These are phyloP conservation scores for Cercospora sp. DNA, from an alignment of 2,329 filamentous ascomycete genomes.

Conservation along the genomic window DNA sequence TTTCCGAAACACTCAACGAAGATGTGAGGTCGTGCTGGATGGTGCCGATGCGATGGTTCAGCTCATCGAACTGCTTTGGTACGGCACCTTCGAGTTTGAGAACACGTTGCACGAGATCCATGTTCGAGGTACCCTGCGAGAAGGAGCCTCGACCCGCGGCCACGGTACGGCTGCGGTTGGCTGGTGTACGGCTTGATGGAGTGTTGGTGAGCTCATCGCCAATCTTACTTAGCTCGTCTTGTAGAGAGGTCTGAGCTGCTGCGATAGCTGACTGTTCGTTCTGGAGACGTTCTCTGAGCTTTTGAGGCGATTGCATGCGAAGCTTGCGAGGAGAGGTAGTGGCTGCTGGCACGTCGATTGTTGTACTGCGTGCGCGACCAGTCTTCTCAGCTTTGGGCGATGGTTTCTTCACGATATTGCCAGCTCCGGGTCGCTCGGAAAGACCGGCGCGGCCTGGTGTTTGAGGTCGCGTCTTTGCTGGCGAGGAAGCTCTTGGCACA, in stretches of 20 bases:
- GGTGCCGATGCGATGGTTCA: slow-evolving; percentile 61
- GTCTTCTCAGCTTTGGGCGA: slow-evolving; percentile 51
- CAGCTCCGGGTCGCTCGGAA: slow-evolving; percentile 50
- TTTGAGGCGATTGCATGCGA: slow-evolving; percentile 63
- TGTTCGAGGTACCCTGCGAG: slow-evolving; percentile 31
- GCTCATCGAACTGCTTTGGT: slow-evolving; percentile 58
- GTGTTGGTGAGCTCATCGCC: slow-evolving; percentile 69
- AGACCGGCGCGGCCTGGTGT: slow-evolving; percentile 52
- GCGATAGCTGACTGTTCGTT: slow-evolving; percentile 74
- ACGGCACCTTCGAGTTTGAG: slow-evolving; percentile 67
- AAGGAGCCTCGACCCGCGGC: slow-evolving; percentile 26
- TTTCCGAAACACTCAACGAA: slow-evolving; percentile 69
- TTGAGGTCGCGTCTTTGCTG: slow-evolving; percentile 42
- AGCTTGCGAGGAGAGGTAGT: slow-evolving; percentile 53
- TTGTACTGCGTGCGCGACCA: slow-evolving; percentile 20
- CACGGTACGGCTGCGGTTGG: slow-evolving; percentile 25
- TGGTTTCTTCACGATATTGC: slow-evolving; percentile 59
- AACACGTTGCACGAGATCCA: slow-evolving; percentile 59
- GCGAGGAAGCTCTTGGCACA: slow-evolving; percentile 38
- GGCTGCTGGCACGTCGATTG: slow-evolving; percentile 16
- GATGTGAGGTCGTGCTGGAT: slow-evolving; percentile 71
- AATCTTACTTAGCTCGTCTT: slow-evolving; percentile 76
- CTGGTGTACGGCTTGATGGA: slow-evolving; percentile 22
- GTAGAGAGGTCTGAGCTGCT: slow-evolving; percentile 67
- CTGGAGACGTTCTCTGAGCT: slow-evolving; percentile 77